These are phyloP conservation scores for Paratrypanosoma confusum DNA, from an alignment of 208 protist genomes.

Conservation along the genomic window DNA sequence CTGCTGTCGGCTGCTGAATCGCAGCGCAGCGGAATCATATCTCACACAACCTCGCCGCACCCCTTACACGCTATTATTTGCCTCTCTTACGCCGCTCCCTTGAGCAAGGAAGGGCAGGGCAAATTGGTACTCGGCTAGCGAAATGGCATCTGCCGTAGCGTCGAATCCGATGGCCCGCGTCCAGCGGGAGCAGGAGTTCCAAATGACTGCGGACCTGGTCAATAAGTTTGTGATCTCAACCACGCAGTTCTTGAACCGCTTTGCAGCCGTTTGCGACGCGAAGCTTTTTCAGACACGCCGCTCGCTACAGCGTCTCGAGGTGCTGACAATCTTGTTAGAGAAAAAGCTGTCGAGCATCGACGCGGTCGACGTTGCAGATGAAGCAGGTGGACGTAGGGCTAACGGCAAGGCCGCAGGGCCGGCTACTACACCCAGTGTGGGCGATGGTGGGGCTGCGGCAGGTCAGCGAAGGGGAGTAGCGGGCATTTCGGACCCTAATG, in stretches of 20 bases:
- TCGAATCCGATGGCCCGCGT: conserved; percentile 6
- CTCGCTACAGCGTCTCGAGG: conserved; percentile 49
- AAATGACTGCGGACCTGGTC: conserved; percentile 44
- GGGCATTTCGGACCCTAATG: background rate
- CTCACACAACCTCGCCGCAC: too few relatives aligned
- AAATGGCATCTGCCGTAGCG: too few relatives aligned
- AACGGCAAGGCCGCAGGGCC: background rate
- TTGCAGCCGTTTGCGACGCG: conserved; percentile 56
- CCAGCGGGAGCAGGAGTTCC: conserved; percentile 24
- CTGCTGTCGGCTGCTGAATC: too few relatives aligned
- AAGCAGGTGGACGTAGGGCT: background rate
- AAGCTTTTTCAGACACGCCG: conserved; percentile 32
- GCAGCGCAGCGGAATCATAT: too few relatives aligned
- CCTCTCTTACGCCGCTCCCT: too few relatives aligned
- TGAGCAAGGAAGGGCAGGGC: too few relatives aligned
- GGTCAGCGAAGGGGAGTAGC: background rate
- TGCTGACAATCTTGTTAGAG: conserved; percentile 56
- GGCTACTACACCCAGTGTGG: background rate
- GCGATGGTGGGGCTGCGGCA: too few relatives aligned
- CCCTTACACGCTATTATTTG: too few relatives aligned
- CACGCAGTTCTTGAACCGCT: conserved; percentile 74
- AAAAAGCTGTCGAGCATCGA: conserved; percentile 40
- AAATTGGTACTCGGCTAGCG: too few relatives aligned
- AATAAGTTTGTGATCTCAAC: conserved; percentile 68
- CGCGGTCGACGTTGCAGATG: conserved; percentile 6